Conservation (phyloP, 2,329 filamentous ascomycete species). For the Penicillium sp. region DNA sequence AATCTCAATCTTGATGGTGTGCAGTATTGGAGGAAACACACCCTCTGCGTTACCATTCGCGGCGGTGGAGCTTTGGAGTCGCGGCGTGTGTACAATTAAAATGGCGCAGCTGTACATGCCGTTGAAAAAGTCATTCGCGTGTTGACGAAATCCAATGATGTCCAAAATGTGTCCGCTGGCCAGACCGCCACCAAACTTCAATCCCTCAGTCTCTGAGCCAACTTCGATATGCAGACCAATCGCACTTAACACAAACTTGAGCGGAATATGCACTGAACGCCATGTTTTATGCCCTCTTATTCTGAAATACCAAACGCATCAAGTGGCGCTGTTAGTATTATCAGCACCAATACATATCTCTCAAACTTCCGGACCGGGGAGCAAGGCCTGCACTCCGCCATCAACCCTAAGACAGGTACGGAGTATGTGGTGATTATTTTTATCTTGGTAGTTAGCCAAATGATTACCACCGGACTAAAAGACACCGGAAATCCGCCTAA, state of each 20-base stretch:
- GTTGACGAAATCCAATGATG: slow-evolving; percentile 34
- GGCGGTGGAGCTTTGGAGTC: slow-evolving; percentile 36
- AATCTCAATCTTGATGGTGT: slow-evolving; percentile 18
- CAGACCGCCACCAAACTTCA: slow-evolving; percentile 35
- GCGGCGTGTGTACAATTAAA: slow-evolving; percentile 24
- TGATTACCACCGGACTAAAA: slow-evolving; percentile 41
- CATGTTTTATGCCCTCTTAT: slow-evolving; percentile 10
- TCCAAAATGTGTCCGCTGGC: slow-evolving; percentile 34
- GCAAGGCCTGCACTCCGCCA: slow-evolving; percentile 36
- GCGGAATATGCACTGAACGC: slow-evolving; percentile 6
- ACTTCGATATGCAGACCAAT: slow-evolving; percentile 26
- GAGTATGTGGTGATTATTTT: slow-evolving; percentile 35
- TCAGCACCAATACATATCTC: slow-evolving; percentile 33
- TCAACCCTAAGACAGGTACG: slow-evolving; percentile 21
- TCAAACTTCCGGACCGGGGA: slow-evolving; percentile 47
- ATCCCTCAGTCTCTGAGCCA: slow-evolving; percentile 35
- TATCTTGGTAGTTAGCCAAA: slow-evolving; percentile 42
- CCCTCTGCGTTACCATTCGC: slow-evolving; percentile 41
- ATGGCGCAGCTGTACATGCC: slow-evolving; percentile 10
- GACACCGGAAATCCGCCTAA: background rate
- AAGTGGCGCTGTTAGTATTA: slow-evolving; percentile 31
- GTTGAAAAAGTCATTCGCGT: slow-evolving; percentile 23
- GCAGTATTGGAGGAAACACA: slow-evolving; percentile 12
- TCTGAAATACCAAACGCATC: slow-evolving; percentile 9
- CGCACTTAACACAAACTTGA: slow-evolving; percentile 33